A percentile compares a stretch with the other conserved stretches of the same genome.
Conservation (phyloP, 805 yeast species). For the Yamadazyma sp. region DNA sequence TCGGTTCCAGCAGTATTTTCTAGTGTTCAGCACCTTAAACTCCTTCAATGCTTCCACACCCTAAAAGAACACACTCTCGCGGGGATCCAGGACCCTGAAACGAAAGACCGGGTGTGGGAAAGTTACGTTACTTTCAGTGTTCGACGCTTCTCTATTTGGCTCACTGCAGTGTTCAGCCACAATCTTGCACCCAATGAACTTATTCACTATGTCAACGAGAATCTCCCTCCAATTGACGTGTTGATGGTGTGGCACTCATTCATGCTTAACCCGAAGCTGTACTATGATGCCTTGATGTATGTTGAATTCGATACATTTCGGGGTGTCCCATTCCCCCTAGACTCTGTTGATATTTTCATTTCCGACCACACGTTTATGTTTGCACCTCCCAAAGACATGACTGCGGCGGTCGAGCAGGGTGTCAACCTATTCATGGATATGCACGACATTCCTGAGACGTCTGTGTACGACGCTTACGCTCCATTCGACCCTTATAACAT, state of each 20-base stretch:
- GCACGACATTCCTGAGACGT: slow-evolving; percentile 3
- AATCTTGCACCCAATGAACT: neutral
- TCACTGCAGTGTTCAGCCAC: neutral
- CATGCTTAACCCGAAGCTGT: slow-evolving; percentile 19
- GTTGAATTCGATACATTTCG: slow-evolving; percentile 13
- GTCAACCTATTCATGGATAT: neutral
- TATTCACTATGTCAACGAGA: neutral
- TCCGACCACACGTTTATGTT: slow-evolving; percentile 10
- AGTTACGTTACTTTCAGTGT: neutral
- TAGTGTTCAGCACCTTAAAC: neutral
- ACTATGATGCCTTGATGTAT: slow-evolving; percentile 16
- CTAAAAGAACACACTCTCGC: neutral
- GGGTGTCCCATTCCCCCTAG: slow-evolving; percentile 9
- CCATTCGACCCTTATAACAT: slow-evolving; percentile 8
- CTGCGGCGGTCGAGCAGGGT: neutral
- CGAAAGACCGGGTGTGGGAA: neutral
- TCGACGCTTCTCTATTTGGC: neutral
- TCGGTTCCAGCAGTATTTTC: neutral
- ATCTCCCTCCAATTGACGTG: slow-evolving; percentile 23
- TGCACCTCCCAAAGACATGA: neutral
- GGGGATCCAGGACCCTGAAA: neutral
- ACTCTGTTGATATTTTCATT: slow-evolving; percentile 8
- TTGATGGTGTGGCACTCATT: slow-evolving; percentile 25
- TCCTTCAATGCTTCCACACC: neutral
- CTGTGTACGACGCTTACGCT: slow-evolving; percentile 6